Percentiles rank a stretch among this genome's conserved stretches.
These are phyloP conservation scores for Botrytis paeoniae DNA, from an alignment of 2,329 filamentous ascomycete species.

Conservation along the genomic window DNA sequence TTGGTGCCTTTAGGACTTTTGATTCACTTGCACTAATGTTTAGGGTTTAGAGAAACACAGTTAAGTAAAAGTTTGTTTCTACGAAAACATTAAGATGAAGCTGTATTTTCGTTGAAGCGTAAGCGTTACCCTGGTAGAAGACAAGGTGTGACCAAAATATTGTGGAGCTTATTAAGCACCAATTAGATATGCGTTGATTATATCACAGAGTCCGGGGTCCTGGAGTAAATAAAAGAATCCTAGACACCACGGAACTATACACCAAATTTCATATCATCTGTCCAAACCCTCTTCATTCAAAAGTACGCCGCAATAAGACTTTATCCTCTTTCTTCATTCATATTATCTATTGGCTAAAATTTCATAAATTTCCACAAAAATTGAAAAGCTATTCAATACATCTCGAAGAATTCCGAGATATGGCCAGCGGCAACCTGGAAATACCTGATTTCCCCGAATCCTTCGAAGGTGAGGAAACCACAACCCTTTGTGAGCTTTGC, in stretches of 20 bases:
- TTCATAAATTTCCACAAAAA: not conserved
- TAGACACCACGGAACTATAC: not conserved
- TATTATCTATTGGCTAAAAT: not conserved
- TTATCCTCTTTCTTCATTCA: not conserved
- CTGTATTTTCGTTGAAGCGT: not conserved
- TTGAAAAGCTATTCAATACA: not conserved
- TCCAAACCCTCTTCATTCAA: not conserved
- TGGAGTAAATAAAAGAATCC: not conserved
- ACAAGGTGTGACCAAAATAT: not conserved
- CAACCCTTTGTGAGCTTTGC: not conserved
- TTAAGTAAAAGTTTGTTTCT: not conserved
- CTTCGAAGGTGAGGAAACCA: not conserved
- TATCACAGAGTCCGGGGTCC: not conserved
- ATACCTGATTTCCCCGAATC: not conserved
- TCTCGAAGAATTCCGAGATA: not conserved
- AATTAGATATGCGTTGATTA: not conserved
- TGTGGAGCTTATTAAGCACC: not conserved
- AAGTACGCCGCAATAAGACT: not conserved
- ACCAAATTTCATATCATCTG: not conserved
- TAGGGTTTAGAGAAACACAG: not conserved
- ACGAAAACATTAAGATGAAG: not conserved
- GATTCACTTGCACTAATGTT: not conserved
- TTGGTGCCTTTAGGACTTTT: not conserved
- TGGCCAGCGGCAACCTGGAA: not conserved
- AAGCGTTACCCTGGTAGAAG: not conserved